Percentiles rank a stretch among this genome's conserved stretches.
These are phyloP conservation scores for Lepidium sativum DNA, from an alignment of 345 rosid species.

Conservation along the genomic window DNA sequence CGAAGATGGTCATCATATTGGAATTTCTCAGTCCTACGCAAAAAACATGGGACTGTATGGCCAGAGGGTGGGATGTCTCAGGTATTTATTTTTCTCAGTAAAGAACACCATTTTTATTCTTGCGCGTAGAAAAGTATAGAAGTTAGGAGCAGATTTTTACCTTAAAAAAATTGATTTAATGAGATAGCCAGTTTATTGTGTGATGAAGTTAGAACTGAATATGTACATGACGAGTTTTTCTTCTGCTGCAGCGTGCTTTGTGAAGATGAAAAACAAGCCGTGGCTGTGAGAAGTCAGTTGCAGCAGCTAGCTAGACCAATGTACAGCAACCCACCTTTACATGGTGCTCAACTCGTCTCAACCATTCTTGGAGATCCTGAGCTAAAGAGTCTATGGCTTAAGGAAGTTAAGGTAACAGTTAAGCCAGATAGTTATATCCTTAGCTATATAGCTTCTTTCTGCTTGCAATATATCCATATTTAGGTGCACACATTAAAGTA, in stretches of 20 bases:
- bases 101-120: not conserved
- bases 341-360: slow-evolving; percentile 80
- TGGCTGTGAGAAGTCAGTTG: slow-evolving; percentile 83
- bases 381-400: slow-evolving; percentile 77
- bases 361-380: slow-evolving; percentile 69
- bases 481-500: not conserved
- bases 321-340: slow-evolving; percentile 97
- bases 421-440: not conserved
- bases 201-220: not conserved
- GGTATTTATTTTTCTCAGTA: slow-evolving; percentile 35
- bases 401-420: slow-evolving; percentile 76
- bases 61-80: slow-evolving; percentile 96
- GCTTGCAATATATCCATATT: not conserved
- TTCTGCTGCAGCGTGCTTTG: slow-evolving; percentile 63
- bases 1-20: slow-evolving; percentile 80
- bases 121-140: not conserved
- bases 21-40: slow-evolving; percentile 92
- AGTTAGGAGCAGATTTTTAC: not conserved
- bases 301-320: slow-evolving; percentile 96
- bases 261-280: slow-evolving; percentile 73
- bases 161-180: not conserved
- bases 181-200: not conserved
- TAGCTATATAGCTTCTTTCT: not conserved
- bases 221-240: not conserved
- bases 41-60: slow-evolving; percentile 99